Conservation (phyloP, 768 basidiomycete species). For the Sistotremastrum suecicum region DNA sequence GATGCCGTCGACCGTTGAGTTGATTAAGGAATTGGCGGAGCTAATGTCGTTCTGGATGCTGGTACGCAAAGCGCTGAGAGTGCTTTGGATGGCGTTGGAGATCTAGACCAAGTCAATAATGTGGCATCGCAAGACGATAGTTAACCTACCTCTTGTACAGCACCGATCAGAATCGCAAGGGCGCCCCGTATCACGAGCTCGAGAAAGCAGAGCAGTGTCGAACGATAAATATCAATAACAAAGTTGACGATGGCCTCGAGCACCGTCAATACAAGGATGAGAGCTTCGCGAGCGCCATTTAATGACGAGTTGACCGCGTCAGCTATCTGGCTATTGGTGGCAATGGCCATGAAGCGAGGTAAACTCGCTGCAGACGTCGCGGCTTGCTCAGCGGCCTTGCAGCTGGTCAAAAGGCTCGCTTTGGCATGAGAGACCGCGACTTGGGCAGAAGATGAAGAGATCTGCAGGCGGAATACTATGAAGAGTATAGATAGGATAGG, state of each 20-base stretch:
- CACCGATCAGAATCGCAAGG: conserved; percentile 64
- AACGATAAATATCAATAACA: conserved; percentile 83
- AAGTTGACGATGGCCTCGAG: conserved; percentile 88
- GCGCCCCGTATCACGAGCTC: conserved; percentile 79
- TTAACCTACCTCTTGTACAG: conserved; percentile 62
- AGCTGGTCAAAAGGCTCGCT: conserved; percentile 64
- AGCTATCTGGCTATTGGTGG: conserved; percentile 67
- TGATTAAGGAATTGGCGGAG: conserved; percentile 54
- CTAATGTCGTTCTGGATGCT: conserved; percentile 59
- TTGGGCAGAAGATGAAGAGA: conserved; percentile 59
- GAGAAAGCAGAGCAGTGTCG: conserved; percentile 85
- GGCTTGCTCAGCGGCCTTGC: conserved; percentile 72
- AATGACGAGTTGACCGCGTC: conserved; percentile 70
- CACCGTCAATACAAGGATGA: conserved; percentile 61
- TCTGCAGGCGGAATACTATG: conserved; percentile 67
- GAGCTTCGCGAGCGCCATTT: conserved; percentile 56
- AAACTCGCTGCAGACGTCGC: conserved; percentile 73
- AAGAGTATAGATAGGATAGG: conserved; percentile 83
- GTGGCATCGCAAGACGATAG: neutral
- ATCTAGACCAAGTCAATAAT: conserved; percentile 32
- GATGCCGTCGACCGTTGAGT: conserved; percentile 45
- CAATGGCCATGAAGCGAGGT: conserved; percentile 77
- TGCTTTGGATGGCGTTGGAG: conserved; percentile 47
- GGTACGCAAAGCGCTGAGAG: conserved; percentile 46
- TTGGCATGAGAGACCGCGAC: conserved; percentile 57